Evolutionary conservation across 306 rosid genomes (phyloP).

Genomic region (Dalbergia oliveri): DNA sequence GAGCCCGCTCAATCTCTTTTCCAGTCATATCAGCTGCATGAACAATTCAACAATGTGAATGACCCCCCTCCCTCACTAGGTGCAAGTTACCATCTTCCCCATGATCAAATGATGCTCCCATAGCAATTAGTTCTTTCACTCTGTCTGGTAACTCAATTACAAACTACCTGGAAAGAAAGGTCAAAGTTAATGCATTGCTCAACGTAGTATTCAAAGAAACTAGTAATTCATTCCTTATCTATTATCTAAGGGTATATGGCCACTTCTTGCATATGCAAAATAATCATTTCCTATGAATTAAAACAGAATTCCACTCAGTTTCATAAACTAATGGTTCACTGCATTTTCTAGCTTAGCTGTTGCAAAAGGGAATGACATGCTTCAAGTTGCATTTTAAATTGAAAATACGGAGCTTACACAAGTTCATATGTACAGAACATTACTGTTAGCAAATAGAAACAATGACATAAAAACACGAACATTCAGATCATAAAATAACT

Average conservation of each 20-base stretch:
- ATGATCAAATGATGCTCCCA: constrained; percentile 94
- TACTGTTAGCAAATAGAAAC: not conserved
- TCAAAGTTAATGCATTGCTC: constrained; percentile 25
- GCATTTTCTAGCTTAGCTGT: not conserved
- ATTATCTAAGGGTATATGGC: constrained; percentile 10
- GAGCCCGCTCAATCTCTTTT: constrained; percentile 89
- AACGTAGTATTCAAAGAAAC: constrained; percentile 19
- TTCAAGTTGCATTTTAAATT: constrained; percentile 30
- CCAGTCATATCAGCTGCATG: constrained; percentile 99
- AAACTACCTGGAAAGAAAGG: constrained; percentile 82
- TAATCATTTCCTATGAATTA: constrained; percentile 15
- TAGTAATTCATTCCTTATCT: constrained; percentile 1
- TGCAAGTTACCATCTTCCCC: constrained; percentile 96
- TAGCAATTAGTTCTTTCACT: constrained; percentile 88
- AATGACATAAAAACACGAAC: constrained; percentile 6
- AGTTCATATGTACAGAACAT: not conserved
- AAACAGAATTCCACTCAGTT: constrained; percentile 12
- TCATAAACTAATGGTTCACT: constrained; percentile 2
- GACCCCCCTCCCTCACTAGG: constrained; percentile 92
- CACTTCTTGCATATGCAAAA: constrained; percentile 22
- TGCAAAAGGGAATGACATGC: not conserved
- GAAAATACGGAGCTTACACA: constrained; percentile 5
- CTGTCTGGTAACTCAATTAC: constrained; percentile 98
- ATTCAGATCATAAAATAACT: constrained; percentile 11
- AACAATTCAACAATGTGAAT: constrained; percentile 87